A percentile compares a stretch with the other conserved stretches of the same genome.
Evolutionary conservation across 805 yeast species (phyloP).

Genomic region (Saccharomycopsis guyanensis): DNA sequence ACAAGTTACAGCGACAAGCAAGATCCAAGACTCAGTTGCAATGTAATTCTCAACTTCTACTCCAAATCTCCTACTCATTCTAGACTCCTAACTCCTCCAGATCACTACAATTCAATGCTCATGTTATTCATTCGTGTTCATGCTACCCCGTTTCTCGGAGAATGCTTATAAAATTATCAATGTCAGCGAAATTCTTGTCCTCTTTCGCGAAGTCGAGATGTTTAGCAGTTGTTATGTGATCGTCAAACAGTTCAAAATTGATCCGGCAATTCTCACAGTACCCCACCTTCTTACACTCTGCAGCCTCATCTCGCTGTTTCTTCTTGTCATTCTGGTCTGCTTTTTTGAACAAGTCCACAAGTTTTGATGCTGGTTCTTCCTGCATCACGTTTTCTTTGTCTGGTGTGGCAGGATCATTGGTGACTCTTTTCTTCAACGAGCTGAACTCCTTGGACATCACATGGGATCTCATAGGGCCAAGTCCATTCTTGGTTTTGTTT

Average conservation of each 20-base stretch:
- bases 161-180: conserved; percentile 58
- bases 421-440: conserved; percentile 38
- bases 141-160: neutral
- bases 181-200: conserved; percentile 61
- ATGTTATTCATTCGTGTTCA: too few relatives aligned
- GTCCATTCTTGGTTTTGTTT: conserved; percentile 32
- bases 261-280: conserved; percentile 93
- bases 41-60: too few relatives aligned
- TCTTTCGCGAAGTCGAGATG: conserved; percentile 76
- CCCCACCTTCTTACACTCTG: conserved; percentile 34
- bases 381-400: conserved; percentile 3
- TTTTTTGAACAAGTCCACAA: conserved; percentile 29
- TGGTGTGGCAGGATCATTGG: conserved; percentile 1
- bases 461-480: conserved; percentile 52
- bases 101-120: too few relatives aligned
- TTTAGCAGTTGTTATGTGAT: conserved; percentile 59
- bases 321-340: conserved; percentile 11
- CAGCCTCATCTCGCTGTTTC: conserved; percentile 12
- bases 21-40: too few relatives aligned
- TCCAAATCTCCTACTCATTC: too few relatives aligned
- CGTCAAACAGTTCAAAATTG: conserved; percentile 71
- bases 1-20: too few relatives aligned
- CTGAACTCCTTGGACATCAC: conserved; percentile 47
- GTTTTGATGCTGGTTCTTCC: conserved; percentile 1
- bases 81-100: too few relatives aligned